A percentile compares a stretch with the other conserved stretches of the same genome.
Evolutionary conservation across 2,329 filamentous ascomycete species (phyloP).

Genomic region (Colletotrichum chlorophyti): DNA sequence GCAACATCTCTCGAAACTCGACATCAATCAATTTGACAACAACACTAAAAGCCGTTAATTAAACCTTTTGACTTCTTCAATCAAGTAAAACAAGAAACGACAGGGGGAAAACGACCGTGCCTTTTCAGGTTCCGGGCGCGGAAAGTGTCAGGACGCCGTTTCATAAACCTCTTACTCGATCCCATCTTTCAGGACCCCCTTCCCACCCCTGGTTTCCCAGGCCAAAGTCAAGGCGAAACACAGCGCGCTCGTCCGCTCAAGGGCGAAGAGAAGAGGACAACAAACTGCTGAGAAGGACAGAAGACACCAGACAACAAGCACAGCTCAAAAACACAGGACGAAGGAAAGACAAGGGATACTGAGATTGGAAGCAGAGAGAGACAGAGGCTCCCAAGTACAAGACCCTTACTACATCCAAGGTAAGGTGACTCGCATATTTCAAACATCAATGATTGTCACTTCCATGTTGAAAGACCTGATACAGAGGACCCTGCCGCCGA

Average conservation of each 20-base stretch:
- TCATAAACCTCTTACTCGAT: conserved; percentile 29
- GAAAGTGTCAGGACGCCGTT: conserved; percentile 30
- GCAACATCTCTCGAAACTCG: no score
- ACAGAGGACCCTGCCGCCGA: conserved; percentile 1
- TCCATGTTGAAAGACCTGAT: no score
- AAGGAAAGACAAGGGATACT: not conserved
- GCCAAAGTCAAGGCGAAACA: no score
- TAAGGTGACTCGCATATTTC: not conserved
- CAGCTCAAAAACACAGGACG: no score
- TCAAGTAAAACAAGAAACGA: not conserved
- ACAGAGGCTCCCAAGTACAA: not conserved
- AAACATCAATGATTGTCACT: no score
- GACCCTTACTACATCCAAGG: no score
- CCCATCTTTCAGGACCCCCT: conserved; percentile 18
- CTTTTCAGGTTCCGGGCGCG: conserved; percentile 12
- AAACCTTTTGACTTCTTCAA: not conserved
- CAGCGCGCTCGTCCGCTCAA: no score
- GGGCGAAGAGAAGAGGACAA: no score
- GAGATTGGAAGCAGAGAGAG: not conserved
- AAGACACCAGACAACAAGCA: not conserved
- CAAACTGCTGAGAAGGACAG: no score
- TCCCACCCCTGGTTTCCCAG: no score
- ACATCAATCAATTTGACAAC: no score
- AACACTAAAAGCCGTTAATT: not conserved
- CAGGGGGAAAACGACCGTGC: conserved; percentile 16